Base-by-base conservation (phyloP, 2,329 filamentous ascomycete species). In the Trichoderma simmonsii region DNA sequence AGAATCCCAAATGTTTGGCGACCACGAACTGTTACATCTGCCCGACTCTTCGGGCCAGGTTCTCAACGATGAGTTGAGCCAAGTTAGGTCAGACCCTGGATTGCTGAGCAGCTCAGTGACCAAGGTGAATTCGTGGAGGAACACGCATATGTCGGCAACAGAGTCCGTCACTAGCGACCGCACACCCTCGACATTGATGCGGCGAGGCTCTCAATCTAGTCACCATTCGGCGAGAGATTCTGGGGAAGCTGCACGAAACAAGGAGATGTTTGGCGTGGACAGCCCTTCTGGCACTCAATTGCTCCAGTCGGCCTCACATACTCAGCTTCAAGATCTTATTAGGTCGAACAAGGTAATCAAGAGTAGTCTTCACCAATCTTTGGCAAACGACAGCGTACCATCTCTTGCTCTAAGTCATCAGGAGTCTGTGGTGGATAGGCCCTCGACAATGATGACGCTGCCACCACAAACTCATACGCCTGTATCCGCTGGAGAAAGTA, bases 261-360 rank as follows among this genome's bases (percentile, higher is more conserved):
- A 72, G 80, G 83, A 67, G 80, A 15, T 30, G 1, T 57, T 78
- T 76, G 81, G 77, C 8, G 80, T 79, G 18, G 91, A 93, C 62
- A 93, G 90, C 72, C 67, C 67, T n/a, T 91, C 91, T n/a, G 86
- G 86, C 26, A 86, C 88, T 5, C 83, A 86, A 56, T 79, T 86
- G 28, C 79, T 80, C 24, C 79, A 80, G 18, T 87, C 86, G 3
- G 79, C 83, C 9, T 87, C 87, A 1, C 86, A 88, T 56, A 86
- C 85, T 3, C 87, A 89, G 30, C 79, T 90, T 11, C 88, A 89
- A 74, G 88, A 91, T 70, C 84, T 91, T 81, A 84, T 90, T 43
- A 84, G 87, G 71, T 87, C 88, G 4, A 89, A 90, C 77, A 89
- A 87, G 76, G 85, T 81, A 7, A 86, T 88, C 74, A 88, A 88